Conservation (phyloP, 495 filamentous ascomycete genomes). For the Cladorrhinum samala region DNA sequence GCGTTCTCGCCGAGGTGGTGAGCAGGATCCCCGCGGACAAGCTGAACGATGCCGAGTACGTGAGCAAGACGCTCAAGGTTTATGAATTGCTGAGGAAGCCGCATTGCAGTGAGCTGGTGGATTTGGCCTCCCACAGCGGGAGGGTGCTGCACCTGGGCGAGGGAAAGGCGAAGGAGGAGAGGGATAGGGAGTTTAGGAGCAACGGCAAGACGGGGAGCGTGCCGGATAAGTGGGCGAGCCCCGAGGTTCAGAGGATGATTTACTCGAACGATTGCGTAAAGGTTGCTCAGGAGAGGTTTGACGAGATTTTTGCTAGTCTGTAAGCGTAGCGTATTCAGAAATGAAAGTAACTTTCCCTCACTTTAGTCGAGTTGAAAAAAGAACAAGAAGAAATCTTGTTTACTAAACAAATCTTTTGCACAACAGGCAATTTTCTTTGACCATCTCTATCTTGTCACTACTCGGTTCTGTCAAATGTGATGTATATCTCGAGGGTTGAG, state of each 20-base stretch:
- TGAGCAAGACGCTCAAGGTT: constrained; percentile 60
- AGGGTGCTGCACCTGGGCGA: constrained; percentile 66
- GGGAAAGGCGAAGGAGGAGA: constrained; percentile 67
- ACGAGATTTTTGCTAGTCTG: constrained; percentile 46
- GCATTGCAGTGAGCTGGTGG: constrained; percentile 62
- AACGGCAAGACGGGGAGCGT: constrained; percentile 50
- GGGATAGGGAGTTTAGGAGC: constrained; percentile 64
- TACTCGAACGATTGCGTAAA: constrained; percentile 64
- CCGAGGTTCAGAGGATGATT: constrained; percentile 70
- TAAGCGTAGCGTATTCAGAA: too few relatives aligned
- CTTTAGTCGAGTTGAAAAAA: too few relatives aligned
- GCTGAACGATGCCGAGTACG: constrained; percentile 40
- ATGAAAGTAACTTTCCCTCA: too few relatives aligned
- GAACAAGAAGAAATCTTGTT: too few relatives aligned
- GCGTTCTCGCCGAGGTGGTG: constrained; percentile 63
- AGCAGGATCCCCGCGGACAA: constrained; percentile 43
- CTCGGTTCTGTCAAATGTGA: too few relatives aligned
- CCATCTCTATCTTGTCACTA: too few relatives aligned
- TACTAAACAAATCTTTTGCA: too few relatives aligned
- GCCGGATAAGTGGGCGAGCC: constrained; percentile 75
- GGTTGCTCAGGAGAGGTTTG: constrained; percentile 55
- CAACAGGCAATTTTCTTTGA: too few relatives aligned
- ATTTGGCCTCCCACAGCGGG: constrained; percentile 61
- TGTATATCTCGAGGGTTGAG: too few relatives aligned
- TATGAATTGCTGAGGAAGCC: constrained; percentile 71